Conservation (phyloP, 495 filamentous ascomycete species). For the Aspergillus homomorphus region DNA sequence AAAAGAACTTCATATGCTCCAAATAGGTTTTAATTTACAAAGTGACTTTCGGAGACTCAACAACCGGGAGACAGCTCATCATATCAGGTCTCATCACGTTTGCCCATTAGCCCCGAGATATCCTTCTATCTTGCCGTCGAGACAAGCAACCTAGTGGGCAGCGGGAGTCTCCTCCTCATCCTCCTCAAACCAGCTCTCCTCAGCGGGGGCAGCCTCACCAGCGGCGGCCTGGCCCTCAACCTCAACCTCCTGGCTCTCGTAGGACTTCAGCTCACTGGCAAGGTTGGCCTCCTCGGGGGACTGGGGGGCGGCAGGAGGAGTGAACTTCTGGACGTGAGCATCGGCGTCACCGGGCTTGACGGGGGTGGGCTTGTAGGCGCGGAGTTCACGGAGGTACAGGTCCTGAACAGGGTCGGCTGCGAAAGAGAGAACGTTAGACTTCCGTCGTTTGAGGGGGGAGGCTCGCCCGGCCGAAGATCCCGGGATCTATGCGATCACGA, state of each 20-base stretch:
- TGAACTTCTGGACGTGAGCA: constrained; percentile 88
- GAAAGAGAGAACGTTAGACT: constrained; percentile 16
- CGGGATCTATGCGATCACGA: constrained; percentile 2
- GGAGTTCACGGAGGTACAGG: constrained; percentile 92
- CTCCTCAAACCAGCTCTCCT: constrained; percentile 74
- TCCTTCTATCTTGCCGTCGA: constrained; percentile 27
- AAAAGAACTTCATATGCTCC: constrained; percentile 37
- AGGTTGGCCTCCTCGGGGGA: constrained; percentile 92
- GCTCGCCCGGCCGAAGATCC: not conserved
- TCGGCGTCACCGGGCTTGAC: constrained; percentile 84
- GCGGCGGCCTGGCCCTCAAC: constrained; percentile 75
- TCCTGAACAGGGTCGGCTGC: constrained; percentile 94
- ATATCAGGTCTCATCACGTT: constrained; percentile 24
- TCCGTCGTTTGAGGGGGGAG: not conserved
- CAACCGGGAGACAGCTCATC: constrained; percentile 25
- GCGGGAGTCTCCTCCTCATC: constrained; percentile 53
- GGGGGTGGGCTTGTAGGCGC: constrained; percentile 81
- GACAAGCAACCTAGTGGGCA: constrained; percentile 42
- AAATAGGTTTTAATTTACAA: constrained; percentile 48
- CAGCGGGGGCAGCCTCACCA: constrained; percentile 55
- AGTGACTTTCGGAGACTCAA: constrained; percentile 33
- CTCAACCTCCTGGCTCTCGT: constrained; percentile 90
- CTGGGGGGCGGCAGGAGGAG: constrained; percentile 68
- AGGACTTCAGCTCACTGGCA: constrained; percentile 82
- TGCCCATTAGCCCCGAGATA: constrained; percentile 29